These are phyloP conservation scores for Gautieria morchelliformis DNA, from an alignment of 768 basidiomycete species.

Conservation along the genomic window DNA sequence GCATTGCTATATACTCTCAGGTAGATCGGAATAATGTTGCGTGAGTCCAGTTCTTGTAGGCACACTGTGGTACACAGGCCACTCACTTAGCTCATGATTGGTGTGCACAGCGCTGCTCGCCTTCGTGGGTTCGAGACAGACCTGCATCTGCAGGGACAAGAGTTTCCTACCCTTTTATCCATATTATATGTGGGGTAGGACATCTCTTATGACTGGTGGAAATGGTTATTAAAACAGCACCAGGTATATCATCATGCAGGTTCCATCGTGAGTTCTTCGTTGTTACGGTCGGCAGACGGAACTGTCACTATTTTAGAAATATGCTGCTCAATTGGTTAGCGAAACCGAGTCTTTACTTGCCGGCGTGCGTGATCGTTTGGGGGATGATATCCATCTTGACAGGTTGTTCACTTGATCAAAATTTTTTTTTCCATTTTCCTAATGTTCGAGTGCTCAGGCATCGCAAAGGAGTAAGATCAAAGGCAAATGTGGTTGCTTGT, in stretches of 20 bases:
- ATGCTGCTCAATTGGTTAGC: constrained; percentile 62
- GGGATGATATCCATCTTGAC: constrained; percentile 39
- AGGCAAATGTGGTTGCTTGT: background rate
- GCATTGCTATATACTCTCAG: constrained; percentile 19
- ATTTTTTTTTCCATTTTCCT: background rate
- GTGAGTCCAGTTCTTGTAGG: constrained; percentile 22
- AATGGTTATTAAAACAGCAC: background rate
- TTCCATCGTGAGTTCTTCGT: constrained; percentile 24
- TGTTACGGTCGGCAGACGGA: background rate
- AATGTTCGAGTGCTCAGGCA: background rate
- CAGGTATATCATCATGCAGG: constrained; percentile 28
- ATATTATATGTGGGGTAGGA: constrained; percentile 21
- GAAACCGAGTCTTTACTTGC: constrained; percentile 58
- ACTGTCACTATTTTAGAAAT: constrained; percentile 34
- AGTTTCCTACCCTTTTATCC: constrained; percentile 18
- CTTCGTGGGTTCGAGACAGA: constrained; percentile 56
- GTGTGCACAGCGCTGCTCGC: constrained; percentile 44
- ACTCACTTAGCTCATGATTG: background rate
- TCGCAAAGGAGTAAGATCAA: background rate
- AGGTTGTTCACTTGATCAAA: constrained; percentile 34
- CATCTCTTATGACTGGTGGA: background rate
- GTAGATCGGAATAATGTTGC: constrained; percentile 66
- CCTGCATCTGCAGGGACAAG: constrained; percentile 14
- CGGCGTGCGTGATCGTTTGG: constrained; percentile 62
- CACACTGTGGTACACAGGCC: background rate